phyloP scores from a whole-genome alignment of 176 grass and related monocot genomes.

The Microstegium vimineum region DNA sequence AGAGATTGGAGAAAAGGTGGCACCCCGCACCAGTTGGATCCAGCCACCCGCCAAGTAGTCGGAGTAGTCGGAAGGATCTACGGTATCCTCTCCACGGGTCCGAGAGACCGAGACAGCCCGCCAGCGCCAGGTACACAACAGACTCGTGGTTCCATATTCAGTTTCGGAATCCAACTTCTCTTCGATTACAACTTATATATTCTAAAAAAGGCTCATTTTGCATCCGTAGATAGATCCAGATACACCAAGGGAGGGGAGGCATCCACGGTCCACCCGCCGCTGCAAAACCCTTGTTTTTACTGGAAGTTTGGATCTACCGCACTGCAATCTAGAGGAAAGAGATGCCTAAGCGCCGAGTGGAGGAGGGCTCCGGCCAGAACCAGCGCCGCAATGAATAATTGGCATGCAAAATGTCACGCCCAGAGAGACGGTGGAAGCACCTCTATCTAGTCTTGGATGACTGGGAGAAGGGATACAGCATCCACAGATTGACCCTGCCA shows the following conservation, averaged over 20 bases:
- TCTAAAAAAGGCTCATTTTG: background rate
- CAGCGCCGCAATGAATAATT: background rate
- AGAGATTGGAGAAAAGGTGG: background rate
- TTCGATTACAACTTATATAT: background rate
- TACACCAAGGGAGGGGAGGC: background rate
- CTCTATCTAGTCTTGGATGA: background rate
- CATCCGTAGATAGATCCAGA: background rate
- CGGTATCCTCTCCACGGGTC: background rate
- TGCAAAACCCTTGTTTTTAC: background rate
- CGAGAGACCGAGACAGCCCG: background rate
- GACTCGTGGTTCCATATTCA: background rate
- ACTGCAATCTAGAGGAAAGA: background rate
- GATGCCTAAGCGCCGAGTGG: background rate
- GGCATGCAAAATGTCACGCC: background rate
- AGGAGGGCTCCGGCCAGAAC: background rate
- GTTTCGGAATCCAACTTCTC: background rate
- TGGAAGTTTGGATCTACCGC: too few relatives aligned
- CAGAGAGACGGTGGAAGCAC: background rate
- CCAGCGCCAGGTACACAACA: background rate
- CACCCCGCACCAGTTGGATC: too few relatives aligned
- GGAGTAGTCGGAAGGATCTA: background rate
- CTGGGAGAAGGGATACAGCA: background rate
- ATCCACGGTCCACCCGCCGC: background rate
- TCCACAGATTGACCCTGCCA: background rate
- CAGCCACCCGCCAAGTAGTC: background rate